These are phyloP conservation scores for Aspergillus fructus DNA, from an alignment of 2,329 filamentous ascomycete genomes.

Conservation along the genomic window DNA sequence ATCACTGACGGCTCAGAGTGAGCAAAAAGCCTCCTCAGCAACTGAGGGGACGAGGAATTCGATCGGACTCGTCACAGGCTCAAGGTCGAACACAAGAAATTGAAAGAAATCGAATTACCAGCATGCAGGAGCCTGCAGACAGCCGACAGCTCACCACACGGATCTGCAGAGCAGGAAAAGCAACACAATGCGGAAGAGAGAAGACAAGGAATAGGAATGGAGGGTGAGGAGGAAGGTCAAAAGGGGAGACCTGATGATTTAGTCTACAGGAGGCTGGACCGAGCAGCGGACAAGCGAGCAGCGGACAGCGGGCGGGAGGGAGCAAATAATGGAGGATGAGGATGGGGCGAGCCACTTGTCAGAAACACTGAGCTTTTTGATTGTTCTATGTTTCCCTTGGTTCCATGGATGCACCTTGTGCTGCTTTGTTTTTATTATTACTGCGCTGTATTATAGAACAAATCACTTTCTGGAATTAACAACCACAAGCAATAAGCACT, in stretches of 20 bases:
- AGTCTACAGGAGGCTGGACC: conserved; percentile 18
- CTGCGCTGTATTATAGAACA: neutral
- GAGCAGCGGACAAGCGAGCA: conserved; percentile 15
- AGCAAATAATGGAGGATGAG: conserved; percentile 1
- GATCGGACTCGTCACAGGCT: neutral
- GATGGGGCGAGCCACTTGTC: conserved; percentile 12
- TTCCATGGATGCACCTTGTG: conserved; percentile 3
- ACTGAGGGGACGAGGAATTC: neutral
- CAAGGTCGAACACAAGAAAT: neutral
- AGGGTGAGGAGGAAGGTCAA: neutral
- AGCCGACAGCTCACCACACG: conserved; percentile 25
- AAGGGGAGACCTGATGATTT: neutral
- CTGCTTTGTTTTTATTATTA: conserved; percentile 1
- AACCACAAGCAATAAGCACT: neutral
- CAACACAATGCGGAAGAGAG: conserved; percentile 9
- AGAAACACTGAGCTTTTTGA: conserved; percentile 5
- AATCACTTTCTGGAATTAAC: neutral
- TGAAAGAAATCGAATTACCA: conserved; percentile 3
- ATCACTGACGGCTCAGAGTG: conserved; percentile 15
- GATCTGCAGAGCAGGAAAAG: conserved; percentile 17
- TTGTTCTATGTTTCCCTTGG: neutral
- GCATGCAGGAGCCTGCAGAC: conserved; percentile 20
- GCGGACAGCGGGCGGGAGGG: neutral
- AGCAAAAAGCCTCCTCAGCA: conserved; percentile 1
- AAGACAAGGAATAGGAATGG: conserved; percentile 3